A percentile compares a stretch with the other conserved stretches of the same genome.
phyloP scores from a whole-genome alignment of 1,284 basidiomycete species.

The Pseudozyma tsukubaensis region DNA sequence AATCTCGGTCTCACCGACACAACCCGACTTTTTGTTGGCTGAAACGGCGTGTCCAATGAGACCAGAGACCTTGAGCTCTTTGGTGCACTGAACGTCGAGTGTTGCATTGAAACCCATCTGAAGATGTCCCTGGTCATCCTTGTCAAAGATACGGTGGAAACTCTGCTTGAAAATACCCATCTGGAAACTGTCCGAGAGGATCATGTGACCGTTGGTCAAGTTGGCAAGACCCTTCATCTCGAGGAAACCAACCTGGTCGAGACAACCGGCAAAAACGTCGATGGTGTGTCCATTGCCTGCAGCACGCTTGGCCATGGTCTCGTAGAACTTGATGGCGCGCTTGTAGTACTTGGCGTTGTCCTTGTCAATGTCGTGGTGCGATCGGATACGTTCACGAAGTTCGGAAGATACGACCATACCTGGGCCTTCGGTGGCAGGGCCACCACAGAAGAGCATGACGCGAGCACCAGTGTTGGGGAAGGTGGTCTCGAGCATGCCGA shows the following conservation, averaged over 20 bases:
- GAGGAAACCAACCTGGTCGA: conserved; percentile 96
- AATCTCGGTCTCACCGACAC: conserved; percentile 98
- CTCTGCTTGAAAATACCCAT: conserved; percentile 99
- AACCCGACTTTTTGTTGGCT: conserved; percentile 93
- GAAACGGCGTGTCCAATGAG: conserved; percentile 98
- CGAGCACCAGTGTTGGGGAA: conserved; percentile 96
- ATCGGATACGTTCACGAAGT: conserved; percentile 95
- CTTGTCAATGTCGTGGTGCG: conserved; percentile 98
- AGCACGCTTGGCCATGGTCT: conserved; percentile 90
- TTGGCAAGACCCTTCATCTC: conserved; percentile 98
- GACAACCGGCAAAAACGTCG: conserved; percentile 95
- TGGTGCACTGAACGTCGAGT: conserved; percentile 97
- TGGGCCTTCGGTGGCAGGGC: conserved; percentile 95
- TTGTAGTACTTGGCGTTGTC: conserved; percentile 98
- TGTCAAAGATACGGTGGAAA: conserved; percentile 92
- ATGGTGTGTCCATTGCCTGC: conserved; percentile 95
- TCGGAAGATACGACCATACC: conserved; percentile 97
- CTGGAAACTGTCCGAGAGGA: conserved; percentile 95
- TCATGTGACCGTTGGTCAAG: conserved; percentile 94
- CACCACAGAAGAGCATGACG: conserved; percentile 96
- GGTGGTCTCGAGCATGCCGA: conserved; percentile 93
- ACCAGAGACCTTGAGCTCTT: conserved; percentile 98
- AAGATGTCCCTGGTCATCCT: conserved; percentile 90
- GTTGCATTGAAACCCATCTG: conserved; percentile 99
- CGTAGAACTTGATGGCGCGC: conserved; percentile 97